Evolutionary conservation across 495 filamentous ascomycete species (phyloP).

Genomic region (Rusavskia elegans): DNA sequence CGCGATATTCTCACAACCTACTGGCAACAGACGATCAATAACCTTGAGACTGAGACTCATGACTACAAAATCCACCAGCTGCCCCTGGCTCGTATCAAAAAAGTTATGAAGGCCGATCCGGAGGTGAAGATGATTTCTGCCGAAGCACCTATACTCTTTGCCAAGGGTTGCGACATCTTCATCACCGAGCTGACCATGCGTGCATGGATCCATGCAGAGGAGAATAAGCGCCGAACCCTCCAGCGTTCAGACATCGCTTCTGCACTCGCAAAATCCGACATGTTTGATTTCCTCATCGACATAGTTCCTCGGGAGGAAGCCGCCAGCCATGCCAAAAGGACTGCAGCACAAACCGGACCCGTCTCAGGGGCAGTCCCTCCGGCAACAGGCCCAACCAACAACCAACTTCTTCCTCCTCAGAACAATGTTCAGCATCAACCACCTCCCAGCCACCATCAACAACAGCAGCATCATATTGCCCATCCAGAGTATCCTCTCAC

Average conservation of each 20-base stretch:
- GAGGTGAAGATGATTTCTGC: slow-evolving; percentile 99
- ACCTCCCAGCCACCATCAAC: slow-evolving; percentile 12
- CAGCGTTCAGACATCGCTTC: slow-evolving; percentile 94
- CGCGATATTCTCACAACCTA: slow-evolving; percentile 95
- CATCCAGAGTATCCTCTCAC: slow-evolving; percentile 52
- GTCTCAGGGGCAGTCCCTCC: slow-evolving; percentile 32
- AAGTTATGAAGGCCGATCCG: slow-evolving; percentile 98
- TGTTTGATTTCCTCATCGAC: slow-evolving; percentile 99
- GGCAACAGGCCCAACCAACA: slow-evolving; percentile 26
- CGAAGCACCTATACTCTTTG: slow-evolving; percentile 93
- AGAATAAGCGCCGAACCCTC: slow-evolving; percentile 92
- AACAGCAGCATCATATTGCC: slow-evolving; percentile 43
- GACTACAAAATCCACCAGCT: slow-evolving; percentile 97
- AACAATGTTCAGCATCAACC: slow-evolving; percentile 30
- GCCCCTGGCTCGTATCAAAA: slow-evolving; percentile 93
- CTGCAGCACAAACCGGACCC: slow-evolving; percentile 32
- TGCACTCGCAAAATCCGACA: slow-evolving; percentile 89
- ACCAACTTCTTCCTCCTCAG: slow-evolving; percentile 46
- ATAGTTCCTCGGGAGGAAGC: slow-evolving; percentile 96
- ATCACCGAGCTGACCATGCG: slow-evolving; percentile 99
- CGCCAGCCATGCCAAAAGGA: slow-evolving; percentile 63
- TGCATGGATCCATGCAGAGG: slow-evolving; percentile 98
- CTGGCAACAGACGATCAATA: slow-evolving; percentile 94
- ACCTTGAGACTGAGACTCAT: slow-evolving; percentile 85
- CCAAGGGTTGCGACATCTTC: slow-evolving; percentile 98